Percentiles rank a stretch among this genome's conserved stretches.
These are phyloP conservation scores for Penicillium digitatum DNA, from an alignment of 2,329 filamentous ascomycete species.

Conservation along the genomic window DNA sequence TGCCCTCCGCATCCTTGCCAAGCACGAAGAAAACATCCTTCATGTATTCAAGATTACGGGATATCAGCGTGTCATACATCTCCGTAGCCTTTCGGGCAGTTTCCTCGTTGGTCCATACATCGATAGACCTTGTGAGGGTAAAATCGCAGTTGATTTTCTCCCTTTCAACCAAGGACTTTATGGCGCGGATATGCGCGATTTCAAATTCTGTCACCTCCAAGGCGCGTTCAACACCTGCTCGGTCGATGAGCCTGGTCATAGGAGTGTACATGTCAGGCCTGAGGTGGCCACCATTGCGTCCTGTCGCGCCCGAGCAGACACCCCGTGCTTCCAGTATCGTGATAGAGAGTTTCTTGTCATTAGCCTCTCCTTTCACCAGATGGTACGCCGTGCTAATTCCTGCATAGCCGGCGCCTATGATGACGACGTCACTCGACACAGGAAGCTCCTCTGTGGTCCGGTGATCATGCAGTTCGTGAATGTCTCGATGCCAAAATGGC, in stretches of 20 bases:
- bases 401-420: slow-evolving; percentile 49
- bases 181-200: slow-evolving; percentile 38
- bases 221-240: slow-evolving; percentile 33
- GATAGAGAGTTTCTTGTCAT: slow-evolving; percentile 25
- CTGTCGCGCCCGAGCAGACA: slow-evolving; percentile 45
- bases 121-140: slow-evolving; percentile 41
- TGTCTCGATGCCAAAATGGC: slow-evolving; percentile 39
- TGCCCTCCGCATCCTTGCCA: slow-evolving; percentile 30
- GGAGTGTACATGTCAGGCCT: slow-evolving; percentile 44
- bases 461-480: slow-evolving; percentile 40
- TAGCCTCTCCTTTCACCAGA: slow-evolving; percentile 28
- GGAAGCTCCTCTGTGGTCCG: slow-evolving; percentile 42
- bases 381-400: slow-evolving; percentile 47
- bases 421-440: slow-evolving; percentile 42
- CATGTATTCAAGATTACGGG: slow-evolving; percentile 27
- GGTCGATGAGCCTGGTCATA: slow-evolving; percentile 37
- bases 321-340: slow-evolving; percentile 43
- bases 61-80: slow-evolving; percentile 32
- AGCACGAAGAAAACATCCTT: slow-evolving; percentile 31
- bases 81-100: slow-evolving; percentile 28
- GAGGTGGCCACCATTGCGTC: slow-evolving; percentile 46
- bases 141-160: slow-evolving; percentile 48
- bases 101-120: slow-evolving; percentile 40
- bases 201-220: slow-evolving; percentile 43
- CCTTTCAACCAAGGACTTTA: slow-evolving; percentile 41